Conservation (phyloP, 768 basidiomycete genomes). For the Pleurotus djamor region DNA sequence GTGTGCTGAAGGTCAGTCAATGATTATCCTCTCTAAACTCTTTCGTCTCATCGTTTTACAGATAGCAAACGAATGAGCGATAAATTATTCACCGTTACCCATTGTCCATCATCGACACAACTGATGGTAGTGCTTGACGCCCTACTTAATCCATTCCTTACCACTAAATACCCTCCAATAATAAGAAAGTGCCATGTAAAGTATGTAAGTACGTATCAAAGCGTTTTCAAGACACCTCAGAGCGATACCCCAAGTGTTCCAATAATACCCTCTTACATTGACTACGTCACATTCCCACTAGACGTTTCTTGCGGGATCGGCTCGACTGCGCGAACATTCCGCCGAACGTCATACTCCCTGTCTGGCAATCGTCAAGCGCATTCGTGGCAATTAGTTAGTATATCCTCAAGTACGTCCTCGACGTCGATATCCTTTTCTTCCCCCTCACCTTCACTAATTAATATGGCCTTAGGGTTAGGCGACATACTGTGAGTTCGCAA, state of each 20-base stretch:
- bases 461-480: background rate
- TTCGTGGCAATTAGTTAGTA: background rate
- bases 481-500: background rate
- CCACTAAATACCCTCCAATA: background rate
- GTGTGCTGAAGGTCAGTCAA: conserved; percentile 6
- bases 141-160: background rate
- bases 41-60: background rate
- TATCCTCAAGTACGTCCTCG: background rate
- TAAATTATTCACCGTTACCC: too few species aligned
- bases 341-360: background rate
- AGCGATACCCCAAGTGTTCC: background rate
- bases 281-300: too few species aligned
- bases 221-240: too few species aligned
- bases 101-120: background rate
- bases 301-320: too few species aligned
- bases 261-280: background rate
- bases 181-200: background rate
- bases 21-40: background rate
- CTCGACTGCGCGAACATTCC: background rate
- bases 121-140: background rate
- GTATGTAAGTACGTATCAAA: background rate
- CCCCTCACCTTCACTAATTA: background rate
- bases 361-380: background rate
- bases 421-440: background rate
- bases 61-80: background rate